phyloP scores from a whole-genome alignment of 2,329 filamentous ascomycete genomes.

The Diaporthe capsici region DNA sequence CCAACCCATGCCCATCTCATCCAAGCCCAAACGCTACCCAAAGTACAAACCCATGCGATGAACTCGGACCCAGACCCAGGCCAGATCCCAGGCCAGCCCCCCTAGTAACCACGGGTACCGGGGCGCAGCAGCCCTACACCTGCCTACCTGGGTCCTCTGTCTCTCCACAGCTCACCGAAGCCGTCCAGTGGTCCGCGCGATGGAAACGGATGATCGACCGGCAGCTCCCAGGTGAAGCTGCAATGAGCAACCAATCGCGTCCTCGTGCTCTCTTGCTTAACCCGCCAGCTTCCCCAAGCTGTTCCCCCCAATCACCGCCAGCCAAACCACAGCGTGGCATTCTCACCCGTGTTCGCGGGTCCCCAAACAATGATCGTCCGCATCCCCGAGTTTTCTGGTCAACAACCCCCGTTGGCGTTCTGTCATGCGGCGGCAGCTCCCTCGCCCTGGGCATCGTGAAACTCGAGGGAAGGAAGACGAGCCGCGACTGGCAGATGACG shows the following conservation, averaged over 20 bases:
- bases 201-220: conserved; percentile 33
- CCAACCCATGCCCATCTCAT: conserved; percentile 5
- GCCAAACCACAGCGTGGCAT: neutral
- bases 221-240: conserved; percentile 35
- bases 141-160: neutral
- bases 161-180: conserved; percentile 24
- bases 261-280: neutral
- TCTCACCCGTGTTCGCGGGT: conserved; percentile 17
- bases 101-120: neutral
- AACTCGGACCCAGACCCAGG: conserved; percentile 10
- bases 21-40: conserved; percentile 20
- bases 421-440: conserved; percentile 25
- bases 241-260: conserved; percentile 38
- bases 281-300: neutral
- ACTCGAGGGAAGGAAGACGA: neutral
- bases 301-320: neutral
- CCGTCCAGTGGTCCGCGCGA: neutral
- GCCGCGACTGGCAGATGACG: neutral
- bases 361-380: conserved; percentile 34
- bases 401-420: conserved; percentile 4
- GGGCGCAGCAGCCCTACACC: conserved; percentile 30
- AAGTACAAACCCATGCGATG: conserved; percentile 19
- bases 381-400: conserved; percentile 5
- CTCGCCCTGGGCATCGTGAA: conserved; percentile 18
- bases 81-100: neutral